Evolutionary conservation across 306 rosid species (phyloP).

Genomic region (Hippophae gyantsensis): DNA sequence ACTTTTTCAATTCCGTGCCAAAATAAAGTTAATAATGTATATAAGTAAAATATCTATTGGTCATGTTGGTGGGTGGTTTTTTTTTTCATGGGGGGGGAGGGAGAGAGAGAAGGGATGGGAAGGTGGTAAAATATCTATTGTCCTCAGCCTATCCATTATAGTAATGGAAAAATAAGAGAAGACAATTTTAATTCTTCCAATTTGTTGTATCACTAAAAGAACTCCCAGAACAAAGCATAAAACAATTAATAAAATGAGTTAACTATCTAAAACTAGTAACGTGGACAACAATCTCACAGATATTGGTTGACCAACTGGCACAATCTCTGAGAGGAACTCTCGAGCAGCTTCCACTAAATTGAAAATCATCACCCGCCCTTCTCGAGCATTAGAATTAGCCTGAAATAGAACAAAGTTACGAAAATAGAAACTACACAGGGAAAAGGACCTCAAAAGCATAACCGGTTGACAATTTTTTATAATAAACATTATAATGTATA

Average conservation of each 20-base stretch:
- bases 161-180: no score
- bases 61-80: no score
- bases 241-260: neutral
- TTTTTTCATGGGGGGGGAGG: no score
- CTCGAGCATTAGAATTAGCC: slow-evolving; percentile 87
- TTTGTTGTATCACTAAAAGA: no score
- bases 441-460: neutral
- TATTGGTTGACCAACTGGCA: slow-evolving; percentile 47
- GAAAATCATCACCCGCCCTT: slow-evolving; percentile 88
- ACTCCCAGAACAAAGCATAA: neutral
- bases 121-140: no score
- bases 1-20: no score
- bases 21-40: no score
- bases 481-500: no score
- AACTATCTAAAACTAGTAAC: neutral
- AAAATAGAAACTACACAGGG: slow-evolving; percentile 6
- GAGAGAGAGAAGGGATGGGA: no score
- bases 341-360: slow-evolving; percentile 97
- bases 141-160: no score
- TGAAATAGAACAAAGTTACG: slow-evolving; percentile 21
- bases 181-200: no score
- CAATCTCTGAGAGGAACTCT: slow-evolving; percentile 81
- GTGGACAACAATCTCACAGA: slow-evolving; percentile 31
- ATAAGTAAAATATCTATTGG: no score
- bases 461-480: neutral